phyloP scores from a whole-genome alignment of 2,329 filamentous ascomycete genomes.

The Hymenoscyphus repandus region DNA sequence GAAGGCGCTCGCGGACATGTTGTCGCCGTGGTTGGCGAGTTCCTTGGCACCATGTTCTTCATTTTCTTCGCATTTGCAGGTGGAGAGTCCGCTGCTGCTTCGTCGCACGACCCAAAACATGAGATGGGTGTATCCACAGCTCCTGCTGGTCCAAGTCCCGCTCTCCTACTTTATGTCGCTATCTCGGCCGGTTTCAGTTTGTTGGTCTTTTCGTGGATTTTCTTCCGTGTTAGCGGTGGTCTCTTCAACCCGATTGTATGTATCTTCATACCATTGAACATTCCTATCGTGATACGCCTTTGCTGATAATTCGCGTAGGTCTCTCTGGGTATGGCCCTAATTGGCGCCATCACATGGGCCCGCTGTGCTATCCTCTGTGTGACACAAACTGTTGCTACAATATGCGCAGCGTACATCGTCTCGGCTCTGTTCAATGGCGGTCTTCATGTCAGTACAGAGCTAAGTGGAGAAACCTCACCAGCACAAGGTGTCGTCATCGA shows the following conservation, averaged over 20 bases:
- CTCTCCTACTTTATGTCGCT: conserved; percentile 27
- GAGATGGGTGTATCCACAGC: conserved; percentile 24
- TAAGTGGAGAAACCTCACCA: conserved; percentile 36
- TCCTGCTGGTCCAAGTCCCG: conserved; percentile 6
- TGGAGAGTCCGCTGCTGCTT: conserved; percentile 21
- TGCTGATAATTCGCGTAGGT: conserved; percentile 21
- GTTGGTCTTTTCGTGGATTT: conserved; percentile 48
- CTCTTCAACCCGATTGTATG: conserved; percentile 46
- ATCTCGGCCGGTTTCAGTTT: conserved; percentile 30
- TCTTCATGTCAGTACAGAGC: conserved; percentile 38
- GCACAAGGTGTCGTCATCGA: conserved; percentile 46
- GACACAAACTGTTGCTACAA: conserved; percentile 32
- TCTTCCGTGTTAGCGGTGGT: conserved; percentile 46
- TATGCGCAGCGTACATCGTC: conserved; percentile 38
- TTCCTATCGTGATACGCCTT: neutral
- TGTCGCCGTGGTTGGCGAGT: conserved; percentile 44
- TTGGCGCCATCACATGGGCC: conserved; percentile 32
- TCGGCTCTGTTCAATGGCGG: conserved; percentile 39
- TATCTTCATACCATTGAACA: neutral
- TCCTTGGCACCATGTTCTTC: conserved; percentile 43
- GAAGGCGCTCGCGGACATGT: conserved; percentile 36
- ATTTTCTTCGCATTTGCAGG: conserved; percentile 30
- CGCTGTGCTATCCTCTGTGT: conserved; percentile 31
- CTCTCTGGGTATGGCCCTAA: conserved; percentile 34
- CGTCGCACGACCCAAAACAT: conserved; percentile 27